Conservation (phyloP, 2,329 filamentous ascomycete species). For the Ascochyta koolunga region DNA sequence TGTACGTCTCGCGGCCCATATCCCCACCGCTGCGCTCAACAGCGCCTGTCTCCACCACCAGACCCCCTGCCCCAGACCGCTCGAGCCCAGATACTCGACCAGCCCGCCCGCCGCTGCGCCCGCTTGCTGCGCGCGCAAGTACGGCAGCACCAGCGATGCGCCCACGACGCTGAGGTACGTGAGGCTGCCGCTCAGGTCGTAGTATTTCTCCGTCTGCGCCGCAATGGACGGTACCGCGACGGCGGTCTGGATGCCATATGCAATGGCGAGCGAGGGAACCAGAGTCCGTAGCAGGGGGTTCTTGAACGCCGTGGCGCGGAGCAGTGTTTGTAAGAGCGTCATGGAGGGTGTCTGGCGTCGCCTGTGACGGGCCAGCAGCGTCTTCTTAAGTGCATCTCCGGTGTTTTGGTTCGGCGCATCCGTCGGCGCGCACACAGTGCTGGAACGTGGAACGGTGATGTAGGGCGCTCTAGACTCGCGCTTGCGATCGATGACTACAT, state of each 20-base stretch:
- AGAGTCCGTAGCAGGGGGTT: constrained; percentile 67
- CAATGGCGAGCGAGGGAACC: constrained; percentile 66
- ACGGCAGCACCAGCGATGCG: constrained; percentile 66
- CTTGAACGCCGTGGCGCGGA: constrained; percentile 66
- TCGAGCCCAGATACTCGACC: constrained; percentile 35
- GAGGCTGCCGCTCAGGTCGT: constrained; percentile 69
- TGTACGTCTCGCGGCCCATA: constrained; percentile 68
- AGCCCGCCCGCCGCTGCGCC: constrained; percentile 50
- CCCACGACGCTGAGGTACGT: constrained; percentile 70
- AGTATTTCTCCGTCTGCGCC: constrained; percentile 68
- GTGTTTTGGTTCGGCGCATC: constrained; percentile 6
- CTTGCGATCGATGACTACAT: constrained; percentile 38
- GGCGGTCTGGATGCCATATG: constrained; percentile 67
- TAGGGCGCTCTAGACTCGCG: constrained; percentile 25
- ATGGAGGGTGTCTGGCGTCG: too few species aligned
- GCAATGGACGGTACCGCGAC: constrained; percentile 68
- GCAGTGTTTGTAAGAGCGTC: constrained; percentile 55
- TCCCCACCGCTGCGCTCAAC: constrained; percentile 59
- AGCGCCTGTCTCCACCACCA: constrained; percentile 68
- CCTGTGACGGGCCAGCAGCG: constrained; percentile 3
- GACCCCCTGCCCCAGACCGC: constrained; percentile 31
- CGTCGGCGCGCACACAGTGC: neutral
- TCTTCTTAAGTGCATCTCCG: neutral
- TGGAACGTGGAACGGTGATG: constrained; percentile 24
- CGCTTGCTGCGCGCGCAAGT: constrained; percentile 61